Percentiles rank a stretch among this genome's conserved stretches.
These are phyloP conservation scores for Pseudoneurospora amorphoporcata DNA, from an alignment of 495 filamentous ascomycete species.

Conservation along the genomic window DNA sequence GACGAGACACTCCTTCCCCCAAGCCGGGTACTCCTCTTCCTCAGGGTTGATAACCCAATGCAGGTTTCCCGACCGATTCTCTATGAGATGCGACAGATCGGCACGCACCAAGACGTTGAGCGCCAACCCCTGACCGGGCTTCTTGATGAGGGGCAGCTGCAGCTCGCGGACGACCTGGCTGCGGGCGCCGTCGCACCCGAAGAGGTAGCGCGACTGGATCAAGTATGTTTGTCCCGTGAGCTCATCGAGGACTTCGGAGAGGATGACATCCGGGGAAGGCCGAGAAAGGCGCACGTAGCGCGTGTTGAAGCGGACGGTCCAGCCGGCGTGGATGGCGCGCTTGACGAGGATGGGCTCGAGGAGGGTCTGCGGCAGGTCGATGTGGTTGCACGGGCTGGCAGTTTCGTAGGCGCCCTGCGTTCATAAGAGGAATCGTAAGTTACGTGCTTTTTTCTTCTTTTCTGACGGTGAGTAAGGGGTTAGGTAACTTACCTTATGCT, in stretches of 20 bases:
- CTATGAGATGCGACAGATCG: constrained; percentile 41
- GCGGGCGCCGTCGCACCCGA: constrained; percentile 47
- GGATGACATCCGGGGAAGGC: constrained; percentile 18
- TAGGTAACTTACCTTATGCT: constrained; percentile 22
- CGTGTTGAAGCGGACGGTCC: constrained; percentile 35
- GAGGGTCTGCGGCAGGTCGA: constrained; percentile 41
- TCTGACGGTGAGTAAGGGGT: no score
- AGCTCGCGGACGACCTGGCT: constrained; percentile 42
- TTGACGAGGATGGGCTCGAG: constrained; percentile 42
- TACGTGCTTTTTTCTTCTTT: constrained; percentile 3
- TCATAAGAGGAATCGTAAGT: no score
- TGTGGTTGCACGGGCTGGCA: constrained; percentile 37
- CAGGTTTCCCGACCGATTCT: constrained; percentile 42
- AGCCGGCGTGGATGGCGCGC: constrained; percentile 33
- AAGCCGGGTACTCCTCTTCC: constrained; percentile 21
- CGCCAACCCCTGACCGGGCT: constrained; percentile 43
- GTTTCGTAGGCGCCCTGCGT: constrained; percentile 42
- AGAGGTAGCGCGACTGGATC: constrained; percentile 44
- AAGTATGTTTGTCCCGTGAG: constrained; percentile 32
- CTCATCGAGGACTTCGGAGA: constrained; percentile 32
- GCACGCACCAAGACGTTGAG: constrained; percentile 44
- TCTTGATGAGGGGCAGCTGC: constrained; percentile 36
- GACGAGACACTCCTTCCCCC: constrained; percentile 25
- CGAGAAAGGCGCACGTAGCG: constrained; percentile 24
- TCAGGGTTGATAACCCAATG: constrained; percentile 41